Percentiles rank a stretch among this genome's conserved stretches.
Evolutionary conservation across 768 basidiomycete species (phyloP).

Genomic region (Tulasnella sp.): DNA sequence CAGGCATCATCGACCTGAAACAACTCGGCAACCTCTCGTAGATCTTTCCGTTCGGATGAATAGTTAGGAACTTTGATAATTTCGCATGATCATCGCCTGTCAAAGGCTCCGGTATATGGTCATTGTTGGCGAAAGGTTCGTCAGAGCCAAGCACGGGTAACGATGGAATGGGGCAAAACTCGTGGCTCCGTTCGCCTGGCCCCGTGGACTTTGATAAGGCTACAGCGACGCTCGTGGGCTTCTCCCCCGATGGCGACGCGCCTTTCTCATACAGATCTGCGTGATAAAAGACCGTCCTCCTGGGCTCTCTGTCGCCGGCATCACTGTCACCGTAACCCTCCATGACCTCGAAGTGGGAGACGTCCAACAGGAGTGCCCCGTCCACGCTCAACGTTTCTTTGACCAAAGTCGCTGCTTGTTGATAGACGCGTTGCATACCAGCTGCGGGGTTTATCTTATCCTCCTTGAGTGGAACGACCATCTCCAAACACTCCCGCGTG

Average conservation of each 20-base stretch:
- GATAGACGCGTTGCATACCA: conserved; percentile 79
- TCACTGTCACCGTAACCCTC: conserved; percentile 30
- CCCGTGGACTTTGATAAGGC: background rate
- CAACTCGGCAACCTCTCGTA: conserved; percentile 76
- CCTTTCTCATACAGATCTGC: conserved; percentile 27
- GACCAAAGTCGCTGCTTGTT: conserved; percentile 81
- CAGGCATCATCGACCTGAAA: conserved; percentile 71
- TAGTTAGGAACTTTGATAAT: conserved; percentile 68
- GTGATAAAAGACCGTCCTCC: conserved; percentile 24
- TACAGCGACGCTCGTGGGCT: background rate
- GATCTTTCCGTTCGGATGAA: conserved; percentile 75
- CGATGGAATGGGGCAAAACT: conserved; percentile 26
- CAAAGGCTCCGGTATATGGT: conserved; percentile 34
- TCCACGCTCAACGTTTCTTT: conserved; percentile 85
- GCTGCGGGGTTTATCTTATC: conserved; percentile 28
- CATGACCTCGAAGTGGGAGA: conserved; percentile 82
- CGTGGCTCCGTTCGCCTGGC: conserved; percentile 23
- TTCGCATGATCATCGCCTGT: conserved; percentile 61
- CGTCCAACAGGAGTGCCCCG: conserved; percentile 85
- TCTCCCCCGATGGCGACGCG: background rate
- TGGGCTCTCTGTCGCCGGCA: conserved; percentile 25
- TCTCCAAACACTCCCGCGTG: conserved; percentile 87
- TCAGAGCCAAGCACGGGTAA: conserved; percentile 28
- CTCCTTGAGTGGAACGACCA: conserved; percentile 50
- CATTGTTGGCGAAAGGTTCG: background rate